phyloP scores from a whole-genome alignment of 208 protist species.

The Crithidia thermophila region DNA sequence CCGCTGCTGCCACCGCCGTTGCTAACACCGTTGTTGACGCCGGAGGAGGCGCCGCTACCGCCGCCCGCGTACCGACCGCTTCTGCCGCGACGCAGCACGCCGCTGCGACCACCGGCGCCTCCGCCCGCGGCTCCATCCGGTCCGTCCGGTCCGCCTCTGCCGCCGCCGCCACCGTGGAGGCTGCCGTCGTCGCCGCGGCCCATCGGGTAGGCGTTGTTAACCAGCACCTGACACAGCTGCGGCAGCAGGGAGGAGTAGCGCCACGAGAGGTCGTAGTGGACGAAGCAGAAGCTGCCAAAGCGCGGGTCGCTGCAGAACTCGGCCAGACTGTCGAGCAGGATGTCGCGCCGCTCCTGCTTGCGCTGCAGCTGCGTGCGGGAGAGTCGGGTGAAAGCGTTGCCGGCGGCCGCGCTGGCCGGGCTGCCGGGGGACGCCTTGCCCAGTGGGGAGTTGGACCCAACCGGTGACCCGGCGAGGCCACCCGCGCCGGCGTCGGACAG shows the following conservation, averaged over 20 bases:
- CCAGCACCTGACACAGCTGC: constrained; percentile 66
- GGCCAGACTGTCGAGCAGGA: constrained; percentile 87
- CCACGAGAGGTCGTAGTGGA: constrained; percentile 89
- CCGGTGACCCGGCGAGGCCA: constrained; percentile 5
- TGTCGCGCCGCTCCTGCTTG: constrained; percentile 70
- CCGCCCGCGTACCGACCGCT: background rate
- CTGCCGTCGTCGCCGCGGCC: background rate
- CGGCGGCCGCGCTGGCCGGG: constrained; percentile 7
- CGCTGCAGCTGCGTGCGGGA: constrained; percentile 30
- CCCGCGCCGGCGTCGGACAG: constrained; percentile 12
- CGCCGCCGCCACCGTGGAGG: background rate
- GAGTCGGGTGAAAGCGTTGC: constrained; percentile 16
- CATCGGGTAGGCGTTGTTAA: constrained; percentile 39
- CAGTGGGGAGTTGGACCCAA: background rate
- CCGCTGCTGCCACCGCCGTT: constrained; percentile 3
- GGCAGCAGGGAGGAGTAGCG: constrained; percentile 66
- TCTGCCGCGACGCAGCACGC: background rate
- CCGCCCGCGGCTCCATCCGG: constrained; percentile 5
- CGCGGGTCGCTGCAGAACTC: constrained; percentile 75
- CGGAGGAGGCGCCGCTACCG: constrained; percentile 1
- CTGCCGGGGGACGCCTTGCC: constrained; percentile 5
- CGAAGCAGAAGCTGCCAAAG: constrained; percentile 82
- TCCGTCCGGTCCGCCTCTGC: background rate
- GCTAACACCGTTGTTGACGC: background rate
- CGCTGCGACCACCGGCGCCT: background rate